A percentile compares a stretch with the other conserved stretches of the same genome.
These are phyloP conservation scores for Fusarium nelsonii DNA, from an alignment of 2,329 filamentous ascomycete species.

Conservation along the genomic window DNA sequence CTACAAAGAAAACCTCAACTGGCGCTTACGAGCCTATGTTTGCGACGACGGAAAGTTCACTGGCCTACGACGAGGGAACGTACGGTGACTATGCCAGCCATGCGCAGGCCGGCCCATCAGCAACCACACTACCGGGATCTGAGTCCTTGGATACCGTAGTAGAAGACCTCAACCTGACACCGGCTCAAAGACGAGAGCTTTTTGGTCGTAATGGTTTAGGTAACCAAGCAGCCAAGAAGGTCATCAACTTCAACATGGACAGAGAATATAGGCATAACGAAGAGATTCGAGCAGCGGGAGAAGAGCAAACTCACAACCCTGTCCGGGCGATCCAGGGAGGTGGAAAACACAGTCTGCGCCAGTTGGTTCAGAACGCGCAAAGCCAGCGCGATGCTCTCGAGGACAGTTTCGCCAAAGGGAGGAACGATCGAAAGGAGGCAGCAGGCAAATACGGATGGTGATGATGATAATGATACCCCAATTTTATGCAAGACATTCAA, in stretches of 20 bases:
- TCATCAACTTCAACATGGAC: constrained; percentile 91
- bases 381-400: constrained; percentile 89
- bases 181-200: constrained; percentile 81
- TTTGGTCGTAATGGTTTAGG: constrained; percentile 75
- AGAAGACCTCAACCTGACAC: constrained; percentile 81
- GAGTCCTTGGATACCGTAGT: constrained; percentile 79
- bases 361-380: constrained; percentile 85
- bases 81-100: constrained; percentile 51
- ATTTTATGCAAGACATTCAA: constrained; percentile 19
- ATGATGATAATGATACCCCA: constrained; percentile 50
- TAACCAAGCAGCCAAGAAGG: constrained; percentile 61
- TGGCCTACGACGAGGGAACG: constrained; percentile 37
- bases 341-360: constrained; percentile 85
- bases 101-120: constrained; percentile 51
- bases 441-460: constrained; percentile 86
- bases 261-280: constrained; percentile 89
- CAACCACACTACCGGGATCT: constrained; percentile 47
- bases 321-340: constrained; percentile 84
- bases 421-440: constrained; percentile 83
- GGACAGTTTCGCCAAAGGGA: constrained; percentile 88
- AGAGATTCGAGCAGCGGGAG: constrained; percentile 75
- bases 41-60: constrained; percentile 47
- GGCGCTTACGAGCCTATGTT: constrained; percentile 67
- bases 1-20: constrained; percentile 38
- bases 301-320: constrained; percentile 81